Base-by-base conservation (phyloP, 345 rosid species). In the Gossypium thurberi region DNA sequence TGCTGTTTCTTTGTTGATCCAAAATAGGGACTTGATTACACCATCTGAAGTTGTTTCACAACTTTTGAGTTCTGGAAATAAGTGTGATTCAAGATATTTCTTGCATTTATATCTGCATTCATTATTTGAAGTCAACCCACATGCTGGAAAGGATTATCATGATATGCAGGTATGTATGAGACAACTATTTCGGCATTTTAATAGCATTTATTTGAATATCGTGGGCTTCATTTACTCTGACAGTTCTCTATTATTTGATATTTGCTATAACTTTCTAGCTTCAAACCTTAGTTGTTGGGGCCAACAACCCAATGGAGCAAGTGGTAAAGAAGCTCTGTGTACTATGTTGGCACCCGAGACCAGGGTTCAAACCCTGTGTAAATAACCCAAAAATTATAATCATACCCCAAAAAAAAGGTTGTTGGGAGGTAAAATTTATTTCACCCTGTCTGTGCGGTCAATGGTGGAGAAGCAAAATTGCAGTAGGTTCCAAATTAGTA, bases 1-100 rank as follows among this genome's bases (percentile, higher is more conserved):
- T 59, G 91, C 98, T 43, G 91, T 88, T 75, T 76, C 90, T 23
- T 81, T 95, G 61, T 87, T 92, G 77, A 93, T 93, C 76, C 98
- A 86, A 67, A 91, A 90, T 78, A 90, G 82, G 88, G 94, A 95
- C 72, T 74, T 88, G 59, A 91, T 95, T 69, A 70, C 87, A 70
- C 97, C 98, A 62, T 81, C 93, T 78, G 98, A 92, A 80, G 99
- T 92, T 77, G 94, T 91, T 74, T 75, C 81, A 8, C 96, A 87
- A 85, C 84, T 91, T 61, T 42, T 88, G 81, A 81, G 70, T 77
- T 83, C 94, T 51, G 73, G 82, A 75, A 80, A 84, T 5, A 86
- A 89, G 82, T 86, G 96, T 51, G 94, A 90, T 85, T 87, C 94
- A 33, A 89, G 97, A 87, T 86, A 79, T 80, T 95, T 87, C 85